Base-by-base conservation (phyloP, 2,329 filamentous ascomycete species). In the Arthrinium phaeospermum region DNA sequence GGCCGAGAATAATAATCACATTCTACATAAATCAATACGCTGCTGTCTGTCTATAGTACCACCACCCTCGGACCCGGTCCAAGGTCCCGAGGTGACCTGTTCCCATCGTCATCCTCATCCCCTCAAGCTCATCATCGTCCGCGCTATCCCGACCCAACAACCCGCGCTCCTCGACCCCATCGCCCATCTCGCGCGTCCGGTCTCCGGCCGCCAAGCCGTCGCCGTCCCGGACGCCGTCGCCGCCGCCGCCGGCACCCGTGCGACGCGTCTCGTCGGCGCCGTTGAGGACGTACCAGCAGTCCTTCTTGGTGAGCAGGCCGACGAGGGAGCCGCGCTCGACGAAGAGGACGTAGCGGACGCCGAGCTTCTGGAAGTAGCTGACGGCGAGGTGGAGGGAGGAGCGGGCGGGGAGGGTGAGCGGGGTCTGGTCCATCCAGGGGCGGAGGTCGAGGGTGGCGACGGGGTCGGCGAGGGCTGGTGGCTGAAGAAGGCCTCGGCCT, bases 371-470 rank as follows among this genome's bases (percentile, higher is more conserved):
- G 83, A 99, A 98, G 88, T 99, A 97, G 72, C 90, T 92, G 34
- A 97, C 92, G 4, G 94, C 94, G n/a, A 98, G 89, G 80, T 95
- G 91, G 73, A 99, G 90, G 73, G 88, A 92, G 22, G 91, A 91
- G 74, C 91, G 90, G 30, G 91, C 91, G 57, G 94, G 93, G 24
- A 98, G 87, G 0, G 96, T 98, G 67, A 99, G 93, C 0, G 96
- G 96, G 0, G 96, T 99, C 82, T 98, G 96, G 82, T 99, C 96
- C 95, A 99, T 98, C 96, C 96, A 99, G 2, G 95, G 95, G 10
- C 96, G 88, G 14, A 99, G 88, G 82, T 99, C 96, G 51, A 99
- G 90, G 0, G 92, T 95, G 22, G 90, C 88, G 27, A 88, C 86
- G 0, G 94, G 93, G 78, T 97, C 94, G 0, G 93, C 92, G 71